These are phyloP conservation scores for Calophaca sinica DNA, from an alignment of 306 rosid genomes.

Conservation along the genomic window DNA sequence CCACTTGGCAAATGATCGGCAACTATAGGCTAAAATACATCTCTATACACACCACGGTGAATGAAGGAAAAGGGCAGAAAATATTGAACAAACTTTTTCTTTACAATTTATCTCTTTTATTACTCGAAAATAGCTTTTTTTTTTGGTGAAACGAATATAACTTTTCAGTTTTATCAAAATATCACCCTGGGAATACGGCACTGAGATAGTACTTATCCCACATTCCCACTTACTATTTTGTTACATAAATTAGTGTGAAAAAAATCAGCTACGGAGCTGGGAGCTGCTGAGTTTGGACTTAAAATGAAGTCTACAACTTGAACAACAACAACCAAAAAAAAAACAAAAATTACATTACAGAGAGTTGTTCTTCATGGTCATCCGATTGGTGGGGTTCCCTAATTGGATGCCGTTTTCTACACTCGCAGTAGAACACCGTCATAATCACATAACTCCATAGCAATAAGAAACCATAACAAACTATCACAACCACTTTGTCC, in stretches of 20 bases:
- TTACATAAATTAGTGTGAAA: not conserved
- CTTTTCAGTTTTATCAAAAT: no score
- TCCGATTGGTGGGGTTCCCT: slow-evolving; percentile 25
- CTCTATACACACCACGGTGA: no score
- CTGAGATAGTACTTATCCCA: not conserved
- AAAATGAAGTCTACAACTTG: not conserved
- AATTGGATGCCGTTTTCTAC: slow-evolving; percentile 58
- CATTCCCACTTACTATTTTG: not conserved
- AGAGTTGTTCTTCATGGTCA: slow-evolving; percentile 17
- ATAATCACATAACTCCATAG: slow-evolving; percentile 69
- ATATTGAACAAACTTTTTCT: no score
- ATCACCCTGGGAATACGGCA: no score
- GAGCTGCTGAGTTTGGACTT: not conserved
- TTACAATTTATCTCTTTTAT: no score
- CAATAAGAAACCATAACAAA: slow-evolving; percentile 56
- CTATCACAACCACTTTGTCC: slow-evolving; percentile 57
- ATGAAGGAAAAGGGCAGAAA: no score
- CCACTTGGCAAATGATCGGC: no score
- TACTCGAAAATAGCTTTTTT: no score
- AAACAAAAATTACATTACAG: not conserved
- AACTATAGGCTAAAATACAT: no score
- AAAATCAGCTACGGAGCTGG: no score
- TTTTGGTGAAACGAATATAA: no score
- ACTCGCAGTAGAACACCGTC: slow-evolving; percentile 68
- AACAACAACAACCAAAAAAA: not conserved